Evolutionary conservation across 2,329 filamentous ascomycete genomes (phyloP).

Genomic region (Tolypocladium pustulatum): DNA sequence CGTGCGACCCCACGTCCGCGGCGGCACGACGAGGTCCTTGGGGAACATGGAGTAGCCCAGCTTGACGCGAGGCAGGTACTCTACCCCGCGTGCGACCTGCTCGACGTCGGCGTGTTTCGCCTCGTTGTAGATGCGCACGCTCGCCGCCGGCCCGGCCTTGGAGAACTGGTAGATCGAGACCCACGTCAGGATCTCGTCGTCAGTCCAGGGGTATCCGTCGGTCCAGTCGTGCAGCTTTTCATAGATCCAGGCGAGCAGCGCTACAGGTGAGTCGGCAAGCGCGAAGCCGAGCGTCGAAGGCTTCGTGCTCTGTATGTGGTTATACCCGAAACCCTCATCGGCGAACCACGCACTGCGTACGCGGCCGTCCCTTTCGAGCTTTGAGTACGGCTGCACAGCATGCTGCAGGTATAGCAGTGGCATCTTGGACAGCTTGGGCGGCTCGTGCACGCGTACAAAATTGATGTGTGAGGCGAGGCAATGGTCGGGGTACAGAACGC

Average conservation of each 20-base stretch:
- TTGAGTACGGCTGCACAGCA: neutral
- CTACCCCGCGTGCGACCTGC: slow-evolving; percentile 3
- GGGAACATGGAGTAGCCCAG: slow-evolving; percentile 46
- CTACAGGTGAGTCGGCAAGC: slow-evolving; percentile 59
- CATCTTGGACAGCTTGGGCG: neutral
- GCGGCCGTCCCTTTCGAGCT: slow-evolving; percentile 10
- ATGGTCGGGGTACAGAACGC: slow-evolving; percentile 41
- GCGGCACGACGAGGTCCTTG: slow-evolving; percentile 42
- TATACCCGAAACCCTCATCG: slow-evolving; percentile 33
- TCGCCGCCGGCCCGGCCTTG: slow-evolving; percentile 56
- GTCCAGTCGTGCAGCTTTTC: slow-evolving; percentile 71
- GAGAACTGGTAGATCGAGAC: slow-evolving; percentile 63
- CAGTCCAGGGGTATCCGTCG: slow-evolving; percentile 60
- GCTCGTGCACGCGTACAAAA: neutral
- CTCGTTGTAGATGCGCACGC: slow-evolving; percentile 64
- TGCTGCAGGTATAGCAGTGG: neutral
- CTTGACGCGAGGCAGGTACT: slow-evolving; percentile 24
- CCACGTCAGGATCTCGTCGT: slow-evolving; percentile 70
- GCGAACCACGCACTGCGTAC: slow-evolving; percentile 47
- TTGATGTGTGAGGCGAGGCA: slow-evolving; percentile 46
- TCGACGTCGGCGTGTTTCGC: slow-evolving; percentile 27
- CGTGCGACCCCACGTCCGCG: slow-evolving; percentile 43
- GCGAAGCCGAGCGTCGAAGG: slow-evolving; percentile 65
- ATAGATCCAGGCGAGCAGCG: slow-evolving; percentile 66
- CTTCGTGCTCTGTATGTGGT: slow-evolving; percentile 42